Evolutionary conservation across 2,329 filamentous ascomycete species (phyloP), one percentile per base, ranked within the genome.

Genomic region (Pezicula neosporulosa): DNA sequence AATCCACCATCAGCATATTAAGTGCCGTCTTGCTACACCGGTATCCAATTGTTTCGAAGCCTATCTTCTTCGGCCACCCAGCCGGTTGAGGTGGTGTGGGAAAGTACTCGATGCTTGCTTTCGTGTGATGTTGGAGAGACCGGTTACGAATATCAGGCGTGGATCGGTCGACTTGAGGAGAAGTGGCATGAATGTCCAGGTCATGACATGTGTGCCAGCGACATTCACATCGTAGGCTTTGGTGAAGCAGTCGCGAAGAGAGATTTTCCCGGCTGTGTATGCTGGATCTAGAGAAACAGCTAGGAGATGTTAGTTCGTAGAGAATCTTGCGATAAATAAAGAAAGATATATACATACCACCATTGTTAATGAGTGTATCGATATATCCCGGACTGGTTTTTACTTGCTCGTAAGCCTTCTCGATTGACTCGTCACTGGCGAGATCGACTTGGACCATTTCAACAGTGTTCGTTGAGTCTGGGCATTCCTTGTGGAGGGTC

Each of bases 1-100:
- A 77, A 53, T 77, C 70, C 13, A 70, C 61, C 74, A 77, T 74
- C 55, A 78, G 49, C 75, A 77, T 77, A 54, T 77, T 77, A 37
- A 78, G 56, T 0, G 69, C 74, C 3, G 66, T 68, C 62, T 78
- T 78, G 27, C 64, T 61, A 18, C 65, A 66, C 2, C 73, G 67
- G 51, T 78, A 77, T 1, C 63, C 63, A 24, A 67, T 58, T 0
- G 55, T 54, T 3, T 54, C 53, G 60, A 60, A 55, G 7, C 53
- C 12, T 4, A 53, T 53, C 8, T 58, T 45, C 58, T 77, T 74
- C 1, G 72, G 72, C 75, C 74, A 76, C 3, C 73, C 73, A 50
- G 57, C 42, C 37, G 64, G 63, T 6, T 58, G 60, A 2, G 58
- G 54, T 3, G 50, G 43, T 0, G 59, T 48, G 0, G 54, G 50